phyloP scores from a whole-genome alignment of 2,329 filamentous ascomycete species.

The Penicillium crustosum region DNA sequence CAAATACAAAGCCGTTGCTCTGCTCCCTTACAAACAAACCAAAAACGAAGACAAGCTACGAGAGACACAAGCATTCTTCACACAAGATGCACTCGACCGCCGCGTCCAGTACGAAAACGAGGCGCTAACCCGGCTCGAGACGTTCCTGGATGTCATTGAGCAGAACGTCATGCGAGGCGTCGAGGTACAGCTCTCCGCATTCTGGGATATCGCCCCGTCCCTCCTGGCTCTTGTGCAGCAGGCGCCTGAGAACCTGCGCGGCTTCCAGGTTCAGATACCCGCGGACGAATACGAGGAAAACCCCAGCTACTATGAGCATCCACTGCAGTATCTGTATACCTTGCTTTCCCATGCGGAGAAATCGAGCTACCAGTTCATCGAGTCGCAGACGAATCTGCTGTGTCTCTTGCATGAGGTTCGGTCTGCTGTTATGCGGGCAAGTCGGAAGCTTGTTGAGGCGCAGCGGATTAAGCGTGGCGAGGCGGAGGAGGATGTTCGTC shows the following conservation, averaged over 20 bases:
- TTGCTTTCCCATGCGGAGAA: slow-evolving; percentile 85
- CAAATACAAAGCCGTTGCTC: slow-evolving; percentile 79
- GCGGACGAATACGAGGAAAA: slow-evolving; percentile 77
- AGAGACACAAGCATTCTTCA: slow-evolving; percentile 79
- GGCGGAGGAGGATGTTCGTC: slow-evolving; percentile 43
- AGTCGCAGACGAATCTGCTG: slow-evolving; percentile 85
- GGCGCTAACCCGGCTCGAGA: slow-evolving; percentile 68
- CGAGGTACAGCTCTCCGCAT: slow-evolving; percentile 86
- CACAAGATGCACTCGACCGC: slow-evolving; percentile 71
- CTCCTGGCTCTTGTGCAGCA: slow-evolving; percentile 76
- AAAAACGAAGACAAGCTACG: slow-evolving; percentile 76
- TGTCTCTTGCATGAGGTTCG: slow-evolving; percentile 90
- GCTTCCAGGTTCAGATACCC: slow-evolving; percentile 76
- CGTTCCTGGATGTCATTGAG: slow-evolving; percentile 77
- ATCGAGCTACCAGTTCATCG: slow-evolving; percentile 94
- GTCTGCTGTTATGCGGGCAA: slow-evolving; percentile 70
- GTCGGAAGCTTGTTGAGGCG: slow-evolving; percentile 65
- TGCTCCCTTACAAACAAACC: slow-evolving; percentile 73
- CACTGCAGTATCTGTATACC: slow-evolving; percentile 86
- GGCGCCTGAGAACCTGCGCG: slow-evolving; percentile 59
- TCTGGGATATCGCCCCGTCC: slow-evolving; percentile 95
- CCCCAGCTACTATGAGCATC: slow-evolving; percentile 74
- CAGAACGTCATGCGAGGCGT: slow-evolving; percentile 83
- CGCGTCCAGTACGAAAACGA: slow-evolving; percentile 70
- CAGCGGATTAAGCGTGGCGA: slow-evolving; percentile 55